Conservation (phyloP, 1,284 basidiomycete species). For the Irpex sp. region DNA sequence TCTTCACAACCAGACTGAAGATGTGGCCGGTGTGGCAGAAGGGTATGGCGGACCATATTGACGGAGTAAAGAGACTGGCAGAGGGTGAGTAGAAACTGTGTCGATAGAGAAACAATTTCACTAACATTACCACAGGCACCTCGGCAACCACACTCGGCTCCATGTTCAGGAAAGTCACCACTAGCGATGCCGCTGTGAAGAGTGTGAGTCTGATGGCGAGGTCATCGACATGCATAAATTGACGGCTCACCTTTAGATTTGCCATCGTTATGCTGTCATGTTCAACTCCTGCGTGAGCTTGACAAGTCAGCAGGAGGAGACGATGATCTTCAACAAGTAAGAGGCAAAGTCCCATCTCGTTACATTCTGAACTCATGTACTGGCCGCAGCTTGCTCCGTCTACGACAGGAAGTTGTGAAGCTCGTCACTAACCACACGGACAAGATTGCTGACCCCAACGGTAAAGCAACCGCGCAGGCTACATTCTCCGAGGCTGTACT, state of each 20-base stretch:
- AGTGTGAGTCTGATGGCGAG: constrained; percentile 2
- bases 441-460: constrained; percentile 56
- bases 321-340: constrained; percentile 92
- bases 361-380: background rate
- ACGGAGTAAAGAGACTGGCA: constrained; percentile 74
- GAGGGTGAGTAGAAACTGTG: constrained; percentile 62
- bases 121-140: background rate
- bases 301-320: constrained; percentile 81
- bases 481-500: constrained; percentile 74
- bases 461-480: constrained; percentile 65
- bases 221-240: background rate
- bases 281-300: constrained; percentile 79
- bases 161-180: constrained; percentile 6
- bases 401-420: constrained; percentile 80
- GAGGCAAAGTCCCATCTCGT: constrained; percentile 15
- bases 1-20: constrained; percentile 73
- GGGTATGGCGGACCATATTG: constrained; percentile 77
- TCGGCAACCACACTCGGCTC: constrained; percentile 1
- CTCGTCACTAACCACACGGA: constrained; percentile 71
- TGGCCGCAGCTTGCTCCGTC: constrained; percentile 63
- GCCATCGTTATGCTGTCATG: constrained; percentile 67
- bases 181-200: constrained; percentile 11
- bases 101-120: constrained; percentile 46
- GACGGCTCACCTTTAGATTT: constrained; percentile 32
- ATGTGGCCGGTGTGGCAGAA: constrained; percentile 93